phyloP scores from a whole-genome alignment of 306 rosid species.

The Morella rubra region DNA sequence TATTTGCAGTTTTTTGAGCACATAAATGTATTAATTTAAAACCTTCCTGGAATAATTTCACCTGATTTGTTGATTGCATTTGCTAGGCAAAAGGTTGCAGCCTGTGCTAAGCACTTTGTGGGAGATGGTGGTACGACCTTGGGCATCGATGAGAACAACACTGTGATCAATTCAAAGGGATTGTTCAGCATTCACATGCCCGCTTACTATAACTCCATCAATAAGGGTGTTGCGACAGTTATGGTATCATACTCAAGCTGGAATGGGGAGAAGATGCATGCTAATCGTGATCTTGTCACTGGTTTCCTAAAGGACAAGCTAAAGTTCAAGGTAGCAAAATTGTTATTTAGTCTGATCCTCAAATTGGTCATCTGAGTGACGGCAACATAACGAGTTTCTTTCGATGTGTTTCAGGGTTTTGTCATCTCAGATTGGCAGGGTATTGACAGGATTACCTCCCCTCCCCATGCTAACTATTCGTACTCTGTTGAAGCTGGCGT shows the following conservation, averaged over 20 bases:
- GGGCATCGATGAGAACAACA: conserved; percentile 91
- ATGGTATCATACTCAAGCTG: conserved; percentile 87
- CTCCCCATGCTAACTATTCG: conserved; percentile 80
- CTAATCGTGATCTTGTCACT: conserved; percentile 63
- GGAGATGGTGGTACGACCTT: conserved; percentile 94
- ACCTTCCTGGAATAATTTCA: conserved; percentile 12
- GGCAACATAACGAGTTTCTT: not conserved
- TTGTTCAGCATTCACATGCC: conserved; percentile 80
- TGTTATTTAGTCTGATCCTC: not conserved
- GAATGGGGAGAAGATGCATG: conserved; percentile 83
- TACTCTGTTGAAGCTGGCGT: conserved; percentile 71
- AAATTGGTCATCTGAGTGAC: not conserved
- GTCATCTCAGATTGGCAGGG: conserved; percentile 90
- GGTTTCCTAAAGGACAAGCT: conserved; percentile 66
- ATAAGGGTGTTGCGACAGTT: conserved; percentile 75
- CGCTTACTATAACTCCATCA: conserved; percentile 57
- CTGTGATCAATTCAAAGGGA: conserved; percentile 53
- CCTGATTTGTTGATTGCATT: conserved; percentile 17
- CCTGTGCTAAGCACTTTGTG: conserved; percentile 91
- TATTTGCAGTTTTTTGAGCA: not conserved
- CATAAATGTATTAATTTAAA: conserved; percentile 5
- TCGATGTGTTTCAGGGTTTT: conserved; percentile 55
- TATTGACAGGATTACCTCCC: conserved; percentile 78
- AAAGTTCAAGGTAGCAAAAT: conserved; percentile 52
- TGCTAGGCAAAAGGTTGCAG: conserved; percentile 80